Base-by-base conservation (phyloP, 2,329 filamentous ascomycete species). In the Diaporthe sp. region DNA sequence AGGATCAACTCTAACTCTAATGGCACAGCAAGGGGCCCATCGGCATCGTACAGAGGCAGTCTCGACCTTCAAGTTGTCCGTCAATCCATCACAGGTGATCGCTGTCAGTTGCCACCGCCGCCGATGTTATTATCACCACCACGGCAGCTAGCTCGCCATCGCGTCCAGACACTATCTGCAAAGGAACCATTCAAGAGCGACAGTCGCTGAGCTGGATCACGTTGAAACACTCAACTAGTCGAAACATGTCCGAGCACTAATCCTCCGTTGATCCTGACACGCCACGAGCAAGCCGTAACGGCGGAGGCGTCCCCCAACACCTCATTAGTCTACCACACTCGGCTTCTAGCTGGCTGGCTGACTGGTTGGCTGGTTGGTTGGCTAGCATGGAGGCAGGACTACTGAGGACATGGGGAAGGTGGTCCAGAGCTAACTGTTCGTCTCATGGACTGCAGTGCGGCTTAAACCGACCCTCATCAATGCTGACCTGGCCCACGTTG, bases 401-500 rank as follows among this genome's bases (percentile, higher is more conserved):
- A 22, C 39, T 47, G 37, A 44, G 8, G 39, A 15, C 9, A 47
- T 67, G 42, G 44, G 63, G 39, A 34, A 17, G 15, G 49, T n/a
- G 31, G 65, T 53, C 49, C n/a, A 70, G 49, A 70, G 65, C 65
- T 55, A 31, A 53, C 44, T 25, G 65, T 70, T 70, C 65, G 22
- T 70, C 65, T 70, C 49, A 70, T 70, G 15, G 65, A 13, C 17
- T 28, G 8, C 25, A n/a, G 49, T 68, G 65, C 65, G 65, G 65
- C 65, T 68, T 68, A 68, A 53, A 68, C 65, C 65, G 65, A 68
- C 65, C 63, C 44, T 39, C 34, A n/a, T 68, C 65, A 68, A 68
- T 42, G 49, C 65, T 70, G n/a, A 8, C n/a, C 34, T 31, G 65
- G 49, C 65, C 49, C 65, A 55, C 51, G 58, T 15, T 70, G 49